Evolutionary conservation across 306 rosid genomes (phyloP).

Genomic region (Nissolia schottii): DNA sequence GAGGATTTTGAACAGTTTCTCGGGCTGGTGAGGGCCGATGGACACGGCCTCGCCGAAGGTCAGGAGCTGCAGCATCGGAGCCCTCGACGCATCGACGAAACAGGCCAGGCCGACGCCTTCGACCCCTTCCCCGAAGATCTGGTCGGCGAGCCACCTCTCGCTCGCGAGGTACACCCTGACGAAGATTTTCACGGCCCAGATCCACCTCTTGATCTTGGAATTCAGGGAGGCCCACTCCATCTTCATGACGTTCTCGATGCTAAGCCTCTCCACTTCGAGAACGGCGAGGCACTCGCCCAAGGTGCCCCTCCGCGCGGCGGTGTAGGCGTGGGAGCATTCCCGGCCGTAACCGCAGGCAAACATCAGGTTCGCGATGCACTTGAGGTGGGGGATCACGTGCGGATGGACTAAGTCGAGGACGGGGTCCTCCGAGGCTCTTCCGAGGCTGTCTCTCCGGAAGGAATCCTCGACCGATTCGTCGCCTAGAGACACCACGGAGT

Average conservation of each 20-base stretch:
- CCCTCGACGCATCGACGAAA: slow-evolving; percentile 78
- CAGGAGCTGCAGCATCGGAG: slow-evolving; percentile 79
- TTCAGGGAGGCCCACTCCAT: slow-evolving; percentile 72
- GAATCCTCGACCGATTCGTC: slow-evolving; percentile 68
- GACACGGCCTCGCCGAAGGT: slow-evolving; percentile 88
- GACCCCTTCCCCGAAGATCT: slow-evolving; percentile 63
- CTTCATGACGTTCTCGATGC: slow-evolving; percentile 79
- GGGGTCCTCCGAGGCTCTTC: slow-evolving; percentile 57
- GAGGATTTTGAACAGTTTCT: slow-evolving; percentile 69
- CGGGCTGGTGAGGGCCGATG: slow-evolving; percentile 84
- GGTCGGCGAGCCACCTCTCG: slow-evolving; percentile 72
- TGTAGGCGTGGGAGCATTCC: slow-evolving; percentile 76
- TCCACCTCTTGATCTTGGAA: slow-evolving; percentile 78
- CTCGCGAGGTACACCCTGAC: slow-evolving; percentile 81
- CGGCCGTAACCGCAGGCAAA: slow-evolving; percentile 57
- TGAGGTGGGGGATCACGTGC: slow-evolving; percentile 54
- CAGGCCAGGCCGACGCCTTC: slow-evolving; percentile 45
- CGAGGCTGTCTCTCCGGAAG: slow-evolving; percentile 48
- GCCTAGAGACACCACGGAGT: slow-evolving; percentile 64
- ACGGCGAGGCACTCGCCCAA: slow-evolving; percentile 62
- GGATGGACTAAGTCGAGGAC: slow-evolving; percentile 64
- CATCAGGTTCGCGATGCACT: slow-evolving; percentile 60
- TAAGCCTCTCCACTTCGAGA: slow-evolving; percentile 78
- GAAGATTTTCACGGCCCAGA: slow-evolving; percentile 73
- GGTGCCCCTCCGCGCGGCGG: slow-evolving; percentile 57